These are phyloP conservation scores for Podaxis pistillaris DNA, from an alignment of 768 basidiomycete species.

Conservation along the genomic window DNA sequence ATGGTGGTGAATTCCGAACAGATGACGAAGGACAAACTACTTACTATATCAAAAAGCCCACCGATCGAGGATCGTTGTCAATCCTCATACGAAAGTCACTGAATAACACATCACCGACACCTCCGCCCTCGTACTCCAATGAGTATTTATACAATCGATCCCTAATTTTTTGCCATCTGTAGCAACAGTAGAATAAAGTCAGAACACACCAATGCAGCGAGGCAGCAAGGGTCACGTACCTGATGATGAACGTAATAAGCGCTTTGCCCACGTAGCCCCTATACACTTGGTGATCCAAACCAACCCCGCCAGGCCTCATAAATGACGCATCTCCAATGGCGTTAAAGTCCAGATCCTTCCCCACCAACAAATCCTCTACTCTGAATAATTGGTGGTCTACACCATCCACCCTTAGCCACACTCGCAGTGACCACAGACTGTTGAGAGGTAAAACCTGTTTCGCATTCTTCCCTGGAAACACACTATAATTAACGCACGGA, in stretches of 20 bases:
- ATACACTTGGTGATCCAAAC: slow-evolving; percentile 49
- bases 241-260: slow-evolving; percentile 52
- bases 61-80: slow-evolving; percentile 50
- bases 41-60: slow-evolving; percentile 64
- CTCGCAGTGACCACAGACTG: slow-evolving; percentile 54
- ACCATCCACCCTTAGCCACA: slow-evolving; percentile 60
- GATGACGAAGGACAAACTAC: slow-evolving; percentile 21
- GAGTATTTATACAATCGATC: slow-evolving; percentile 51
- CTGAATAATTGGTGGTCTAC: slow-evolving; percentile 64
- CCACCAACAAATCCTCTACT: slow-evolving; percentile 65
- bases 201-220: neutral
- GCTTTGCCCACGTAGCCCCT: slow-evolving; percentile 56
- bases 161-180: slow-evolving; percentile 49
- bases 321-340: slow-evolving; percentile 57
- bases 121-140: slow-evolving; percentile 64
- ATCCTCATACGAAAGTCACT: slow-evolving; percentile 51
- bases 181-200: neutral
- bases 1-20: slow-evolving; percentile 4
- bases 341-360: slow-evolving; percentile 63
- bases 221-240: slow-evolving; percentile 29
- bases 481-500: slow-evolving; percentile 28
- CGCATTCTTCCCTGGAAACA: slow-evolving; percentile 49
- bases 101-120: slow-evolving; percentile 54
- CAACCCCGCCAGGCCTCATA: slow-evolving; percentile 43
- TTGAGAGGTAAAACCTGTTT: slow-evolving; percentile 49